These are phyloP conservation scores for Stygiomarasmius scandens DNA, from an alignment of 1,284 basidiomycete species.

Conservation along the genomic window DNA sequence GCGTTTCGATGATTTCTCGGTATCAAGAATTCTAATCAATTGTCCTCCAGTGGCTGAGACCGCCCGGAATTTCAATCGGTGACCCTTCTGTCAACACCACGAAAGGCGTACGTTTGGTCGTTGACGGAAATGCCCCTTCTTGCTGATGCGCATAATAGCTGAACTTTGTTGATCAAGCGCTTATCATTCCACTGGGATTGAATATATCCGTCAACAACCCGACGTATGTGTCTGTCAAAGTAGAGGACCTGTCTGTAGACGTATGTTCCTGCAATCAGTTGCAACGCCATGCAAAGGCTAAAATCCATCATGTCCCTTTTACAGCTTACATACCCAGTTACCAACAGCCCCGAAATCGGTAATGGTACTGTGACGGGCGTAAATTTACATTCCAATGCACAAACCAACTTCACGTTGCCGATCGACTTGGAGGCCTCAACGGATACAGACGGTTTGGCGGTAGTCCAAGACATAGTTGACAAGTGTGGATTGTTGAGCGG, in stretches of 20 bases:
- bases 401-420: background rate
- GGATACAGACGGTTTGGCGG: background rate
- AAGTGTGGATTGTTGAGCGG: background rate
- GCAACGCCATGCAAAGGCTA: background rate
- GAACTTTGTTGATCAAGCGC: background rate
- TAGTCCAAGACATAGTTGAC: background rate
- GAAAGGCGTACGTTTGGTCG: too few relatives aligned
- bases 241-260: background rate
- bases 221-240: background rate
- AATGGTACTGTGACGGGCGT: background rate
- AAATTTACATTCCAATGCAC: background rate
- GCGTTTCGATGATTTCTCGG: background rate
- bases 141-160: too few relatives aligned
- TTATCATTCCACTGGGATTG: background rate
- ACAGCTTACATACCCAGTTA: background rate
- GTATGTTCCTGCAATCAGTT: background rate
- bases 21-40: background rate
- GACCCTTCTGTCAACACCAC: background rate
- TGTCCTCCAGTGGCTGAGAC: background rate
- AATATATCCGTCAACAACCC: background rate
- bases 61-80: background rate
- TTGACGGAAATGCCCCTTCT: too few relatives aligned
- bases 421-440: background rate
- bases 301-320: background rate
- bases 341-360: background rate